Evolutionary conservation across 225 moss, liverwort and hornwort genomes (phyloP), one percentile per base, ranked within the genome.

Genomic region (Pseudisothecium myosuroides): DNA sequence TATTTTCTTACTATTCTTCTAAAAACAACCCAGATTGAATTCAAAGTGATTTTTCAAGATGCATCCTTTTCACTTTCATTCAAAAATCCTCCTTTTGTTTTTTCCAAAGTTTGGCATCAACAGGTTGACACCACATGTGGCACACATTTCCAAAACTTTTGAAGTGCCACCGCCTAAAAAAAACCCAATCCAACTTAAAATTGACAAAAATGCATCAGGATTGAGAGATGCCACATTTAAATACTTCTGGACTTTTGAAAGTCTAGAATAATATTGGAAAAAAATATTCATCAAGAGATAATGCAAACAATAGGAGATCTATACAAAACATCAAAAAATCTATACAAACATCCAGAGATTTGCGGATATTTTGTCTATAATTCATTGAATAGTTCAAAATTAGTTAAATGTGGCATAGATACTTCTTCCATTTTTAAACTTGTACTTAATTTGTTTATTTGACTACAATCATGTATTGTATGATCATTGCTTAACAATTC

Each of bases 1-100:
- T 6, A 4, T 12, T n/a, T 39, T 69, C 14, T 4, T 0, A 23
- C 13, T 14, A 13, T 3, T 39, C 8, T 69, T 39, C 8, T n/a
- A n/a, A 2, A n/a, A 68, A 12, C 13, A n/a, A n/a, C 4, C 5
- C 0, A 0, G 7, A 39, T 23, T 2, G 0, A 13, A 6, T 39
- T 39, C 39, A 69, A 69, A 69, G 24, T 22, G 4, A n/a, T 39
- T 69, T 13, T 69, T 39, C 4, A 23, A 39, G 4, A 13, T 39
- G 23, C 39, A 39, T 23, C 24, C 39, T 22, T 69, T 16, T 39
- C 14, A 37, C 37, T 36, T 65, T 66, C 36, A 66, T 2, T 21
- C 11, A 20, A 67, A 67, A 67, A 65, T 36, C 10, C 36, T 36
- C 36, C 65, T 37, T 69, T 23, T 39, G 6, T 11, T 14, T n/a